Conservation (phyloP, 768 basidiomycete species). For the Lactifluus rugatus region DNA sequence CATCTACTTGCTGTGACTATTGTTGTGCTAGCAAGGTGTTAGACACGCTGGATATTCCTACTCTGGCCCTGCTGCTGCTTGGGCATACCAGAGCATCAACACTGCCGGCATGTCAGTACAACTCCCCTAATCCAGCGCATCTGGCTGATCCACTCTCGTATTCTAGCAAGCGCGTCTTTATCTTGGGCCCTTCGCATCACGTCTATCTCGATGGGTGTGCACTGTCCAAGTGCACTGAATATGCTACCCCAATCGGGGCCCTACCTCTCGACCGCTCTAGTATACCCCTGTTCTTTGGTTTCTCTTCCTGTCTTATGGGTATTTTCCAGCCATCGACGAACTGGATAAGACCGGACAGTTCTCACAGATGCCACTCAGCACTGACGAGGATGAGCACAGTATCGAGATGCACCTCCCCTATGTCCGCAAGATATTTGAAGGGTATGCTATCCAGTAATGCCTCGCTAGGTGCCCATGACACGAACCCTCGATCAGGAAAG, state of each 20-base stretch:
- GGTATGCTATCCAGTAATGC: slow-evolving; percentile 34
- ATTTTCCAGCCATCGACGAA: slow-evolving; percentile 51
- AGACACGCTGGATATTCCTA: slow-evolving; percentile 97
- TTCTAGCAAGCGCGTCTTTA: slow-evolving; percentile 78
- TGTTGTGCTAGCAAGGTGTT: background rate
- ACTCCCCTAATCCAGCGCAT: background rate
- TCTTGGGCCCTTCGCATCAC: slow-evolving; percentile 95
- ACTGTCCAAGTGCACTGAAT: slow-evolving; percentile 63
- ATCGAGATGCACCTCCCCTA: slow-evolving; percentile 98
- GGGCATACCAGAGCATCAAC: slow-evolving; percentile 91
- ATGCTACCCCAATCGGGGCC: slow-evolving; percentile 79
- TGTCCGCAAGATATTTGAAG: slow-evolving; percentile 73
- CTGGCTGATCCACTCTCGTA: background rate
- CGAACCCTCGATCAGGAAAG: slow-evolving; percentile 34
- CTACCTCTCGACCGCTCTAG: slow-evolving; percentile 72
- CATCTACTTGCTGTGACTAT: background rate
- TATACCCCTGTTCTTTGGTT: slow-evolving; percentile 31
- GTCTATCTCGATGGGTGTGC: slow-evolving; percentile 83
- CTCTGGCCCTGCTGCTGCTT: slow-evolving; percentile 88
- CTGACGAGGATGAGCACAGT: slow-evolving; percentile 93
- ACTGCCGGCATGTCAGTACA: slow-evolving; percentile 62
- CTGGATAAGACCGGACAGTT: slow-evolving; percentile 62
- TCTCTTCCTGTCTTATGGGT: background rate
- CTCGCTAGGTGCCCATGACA: background rate
- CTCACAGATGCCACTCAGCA: slow-evolving; percentile 47